Evolutionary conservation across 1,284 basidiomycete species (phyloP), one percentile per base, ranked within the genome.

Genomic region (Bjerkandera adusta): DNA sequence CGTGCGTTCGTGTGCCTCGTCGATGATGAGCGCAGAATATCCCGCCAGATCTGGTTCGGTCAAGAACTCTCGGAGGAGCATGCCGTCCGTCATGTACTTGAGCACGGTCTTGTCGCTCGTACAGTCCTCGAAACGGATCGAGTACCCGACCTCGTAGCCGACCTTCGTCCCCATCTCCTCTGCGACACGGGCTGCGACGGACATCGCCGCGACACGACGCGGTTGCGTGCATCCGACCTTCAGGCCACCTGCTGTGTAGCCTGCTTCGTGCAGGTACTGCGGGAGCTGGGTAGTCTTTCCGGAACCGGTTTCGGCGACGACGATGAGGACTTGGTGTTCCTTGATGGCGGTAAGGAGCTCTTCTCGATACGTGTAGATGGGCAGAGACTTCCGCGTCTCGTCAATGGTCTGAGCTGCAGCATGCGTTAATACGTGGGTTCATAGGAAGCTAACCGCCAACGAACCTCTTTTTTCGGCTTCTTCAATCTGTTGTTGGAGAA

Each of bases 281-380:
- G 97, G 95, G 7, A 99, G 75, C 66, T 99, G 97, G 0, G 97
- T 99, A 1, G 97, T 99, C 70, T 99, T 99, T 20, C 97, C 97
- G 0, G 93, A 97, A 18, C 95, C 95, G 0, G 92, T 95, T 68
- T 96, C 92, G 3, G 92, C 92, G 38, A 93, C 90, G 22, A 96
- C 90, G 47, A 96, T 92, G 48, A 95, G 77, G 20, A 95, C 85
- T 63, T 98, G 97, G 61, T 97, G 87, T 38, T 94, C 82, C 41
- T 81, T 82, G 51, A 99, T 88, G 0, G 97, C 96, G 16, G 87
- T 80, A 6, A 99, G 83, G 15, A 97, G 80, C 46, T 92, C 76
- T 37, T 95, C 85, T 42, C 92, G 87, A 70, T 85, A 95, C 20
- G 79, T 73, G 61, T 89, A 96, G 43, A 97, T 94, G 0, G 94